Base-by-base conservation (phyloP, 805 yeast species). In the Zygosaccharomyces siamensis region DNA sequence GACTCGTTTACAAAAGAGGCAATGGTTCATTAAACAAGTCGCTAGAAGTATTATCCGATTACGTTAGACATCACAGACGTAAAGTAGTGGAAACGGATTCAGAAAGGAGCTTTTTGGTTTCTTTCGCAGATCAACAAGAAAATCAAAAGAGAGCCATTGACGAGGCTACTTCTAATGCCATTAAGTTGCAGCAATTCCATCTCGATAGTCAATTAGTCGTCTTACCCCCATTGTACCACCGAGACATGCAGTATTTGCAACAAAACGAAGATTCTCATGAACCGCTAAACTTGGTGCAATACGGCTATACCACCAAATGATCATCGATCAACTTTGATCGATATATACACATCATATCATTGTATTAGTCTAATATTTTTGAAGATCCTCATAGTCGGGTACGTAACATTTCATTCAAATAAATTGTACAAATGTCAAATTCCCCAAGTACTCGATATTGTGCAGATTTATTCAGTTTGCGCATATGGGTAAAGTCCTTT, bases 331-430 rank as follows among this genome's bases (percentile, higher is more conserved):
- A 2, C 20, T 2, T 2, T 28, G 23, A 16, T 27, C 14, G 30
- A 39, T 39, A 41, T 41, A 41, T 30, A 42, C 11, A 14, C 27
- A 48, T 33, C 21, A 27, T 23, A 48, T 14, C 30, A 30, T 18
- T 21, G 5, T 4, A 7, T 10, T 18, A 18, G 39, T 6, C 36
- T n/a, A 16, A 38, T 18, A 23, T 7, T 39, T 31, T 33, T 24
- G 43, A 40, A 30, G 18, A 21, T 45, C 33, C 4, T 45, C 42
- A 51, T 39, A 66, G 43, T 37, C 61, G 50, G 8, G 63, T 60
- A 5, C 51, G 54, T n/a, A 64, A 33, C 16, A 53, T 50, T 35
- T 62, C 66, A 51, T 66, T 66, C 23, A 66, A 43, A 43, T 53
- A 44, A 12, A 63, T 40, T 21, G 64, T 33, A 30, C 51, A 49